Percentiles rank a stretch among this genome's conserved stretches.
Evolutionary conservation across 768 basidiomycete species (phyloP).

Genomic region (Pleurotus cornucopiae): DNA sequence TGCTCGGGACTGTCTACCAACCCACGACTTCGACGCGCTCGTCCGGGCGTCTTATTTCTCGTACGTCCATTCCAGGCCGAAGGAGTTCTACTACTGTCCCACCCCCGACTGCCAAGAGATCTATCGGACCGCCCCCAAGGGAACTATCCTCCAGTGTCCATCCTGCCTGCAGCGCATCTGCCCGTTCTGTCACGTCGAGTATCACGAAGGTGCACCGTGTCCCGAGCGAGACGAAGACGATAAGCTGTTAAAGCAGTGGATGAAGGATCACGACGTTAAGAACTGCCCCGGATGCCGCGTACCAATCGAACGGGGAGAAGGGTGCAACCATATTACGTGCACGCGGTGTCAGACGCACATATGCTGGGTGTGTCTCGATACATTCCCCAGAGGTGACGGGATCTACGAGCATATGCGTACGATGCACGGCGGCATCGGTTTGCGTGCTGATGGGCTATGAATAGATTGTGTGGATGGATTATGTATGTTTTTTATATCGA

Average conservation of each 20-base stretch:
- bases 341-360: slow-evolving; percentile 69
- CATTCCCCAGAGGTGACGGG: slow-evolving; percentile 61
- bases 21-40: slow-evolving; percentile 50
- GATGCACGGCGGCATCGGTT: slow-evolving; percentile 63
- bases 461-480: slow-evolving; percentile 12
- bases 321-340: slow-evolving; percentile 86
- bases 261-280: slow-evolving; percentile 60
- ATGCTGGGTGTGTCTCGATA: slow-evolving; percentile 76
- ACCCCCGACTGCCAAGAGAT: slow-evolving; percentile 76
- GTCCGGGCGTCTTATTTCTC: slow-evolving; percentile 56
- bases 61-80: slow-evolving; percentile 53
- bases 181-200: slow-evolving; percentile 44
- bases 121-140: slow-evolving; percentile 50
- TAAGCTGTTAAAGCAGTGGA: slow-evolving; percentile 62
- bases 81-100: slow-evolving; percentile 72
- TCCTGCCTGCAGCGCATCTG: slow-evolving; percentile 55
- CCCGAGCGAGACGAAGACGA: slow-evolving; percentile 49
- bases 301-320: slow-evolving; percentile 67
- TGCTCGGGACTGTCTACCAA: slow-evolving; percentile 46
- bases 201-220: slow-evolving; percentile 69
- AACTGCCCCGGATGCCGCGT: slow-evolving; percentile 69
- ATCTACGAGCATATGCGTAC: slow-evolving; percentile 79
- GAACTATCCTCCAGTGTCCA: slow-evolving; percentile 48
- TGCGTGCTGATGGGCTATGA: slow-evolving; percentile 15
- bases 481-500: slow-evolving; percentile 16